A percentile compares a stretch with the other conserved stretches of the same genome.
These are phyloP conservation scores for Tolypocladium cylindrosporum DNA, from an alignment of 2,329 filamentous ascomycete species.

Conservation along the genomic window DNA sequence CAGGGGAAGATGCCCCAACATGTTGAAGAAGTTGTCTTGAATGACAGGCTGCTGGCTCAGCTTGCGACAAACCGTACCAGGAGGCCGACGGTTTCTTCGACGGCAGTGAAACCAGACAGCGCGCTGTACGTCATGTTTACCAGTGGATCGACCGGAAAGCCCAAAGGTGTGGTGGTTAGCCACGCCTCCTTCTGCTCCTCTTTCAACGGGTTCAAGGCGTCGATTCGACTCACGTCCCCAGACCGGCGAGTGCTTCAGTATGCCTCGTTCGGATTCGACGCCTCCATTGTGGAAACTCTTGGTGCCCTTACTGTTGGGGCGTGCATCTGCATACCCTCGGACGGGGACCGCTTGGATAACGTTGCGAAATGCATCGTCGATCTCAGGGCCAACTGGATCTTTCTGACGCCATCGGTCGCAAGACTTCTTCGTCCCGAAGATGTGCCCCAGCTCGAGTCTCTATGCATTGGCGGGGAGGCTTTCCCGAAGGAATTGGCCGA, in stretches of 20 bases:
- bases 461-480: slow-evolving; percentile 9
- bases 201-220: slow-evolving; percentile 5
- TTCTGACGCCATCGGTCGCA: slow-evolving; percentile 12
- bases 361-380: slow-evolving; percentile 9
- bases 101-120: not conserved
- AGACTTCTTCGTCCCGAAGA: slow-evolving; percentile 9
- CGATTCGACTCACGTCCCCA: not conserved
- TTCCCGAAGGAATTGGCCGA: slow-evolving; percentile 7
- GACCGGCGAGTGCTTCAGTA: slow-evolving; percentile 5
- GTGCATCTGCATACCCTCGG: slow-evolving; percentile 1
- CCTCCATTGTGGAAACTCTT: not conserved
- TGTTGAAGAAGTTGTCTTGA: not conserved
- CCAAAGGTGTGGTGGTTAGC: slow-evolving; percentile 13
- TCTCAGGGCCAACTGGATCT: slow-evolving; percentile 11
- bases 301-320: not conserved
- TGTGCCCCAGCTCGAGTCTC: not conserved
- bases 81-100: not conserved
- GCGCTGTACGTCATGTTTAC: slow-evolving; percentile 11
- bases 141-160: slow-evolving; percentile 13
- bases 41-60: not conserved
- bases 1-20: not conserved
- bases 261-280: not conserved
- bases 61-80: not conserved
- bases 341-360: not conserved
- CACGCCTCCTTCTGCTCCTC: slow-evolving; percentile 9